Conservation (phyloP, 108 stramenopile genomes). For the Epithemia pelagica region DNA sequence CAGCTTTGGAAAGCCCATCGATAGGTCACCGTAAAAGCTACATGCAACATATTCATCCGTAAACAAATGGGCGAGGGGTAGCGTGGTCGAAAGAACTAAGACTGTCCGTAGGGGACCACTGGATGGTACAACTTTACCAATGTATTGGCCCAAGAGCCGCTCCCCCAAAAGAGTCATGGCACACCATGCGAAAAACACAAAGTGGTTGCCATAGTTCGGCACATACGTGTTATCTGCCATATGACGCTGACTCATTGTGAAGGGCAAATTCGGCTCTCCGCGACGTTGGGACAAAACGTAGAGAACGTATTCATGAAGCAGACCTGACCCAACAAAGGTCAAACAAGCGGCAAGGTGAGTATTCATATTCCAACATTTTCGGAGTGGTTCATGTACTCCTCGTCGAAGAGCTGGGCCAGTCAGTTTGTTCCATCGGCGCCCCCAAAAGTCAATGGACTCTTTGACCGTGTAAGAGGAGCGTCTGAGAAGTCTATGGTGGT, state of each 20-base stretch:
- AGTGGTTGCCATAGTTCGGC: constrained; percentile 13
- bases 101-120: constrained; percentile 25
- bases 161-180: constrained; percentile 25
- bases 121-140: no score
- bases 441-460: constrained; percentile 53
- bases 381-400: constrained; percentile 36
- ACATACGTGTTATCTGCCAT: no score
- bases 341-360: constrained; percentile 25
- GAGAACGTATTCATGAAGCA: constrained; percentile 50
- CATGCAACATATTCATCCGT: constrained; percentile 51
- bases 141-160: neutral
- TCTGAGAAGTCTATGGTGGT: neutral
- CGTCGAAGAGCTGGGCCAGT: constrained; percentile 29
- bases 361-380: constrained; percentile 11
- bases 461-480: constrained; percentile 2
- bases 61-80: constrained; percentile 47
- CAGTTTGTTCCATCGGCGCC: constrained; percentile 42
- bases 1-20: no score
- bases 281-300: constrained; percentile 11
- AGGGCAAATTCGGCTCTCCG: neutral
- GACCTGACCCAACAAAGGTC: constrained; percentile 37
- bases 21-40: no score
- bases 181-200: constrained; percentile 51
- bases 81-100: constrained; percentile 31
- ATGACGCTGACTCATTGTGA: no score